Conservation (phyloP, 805 yeast species). For the Sugiyamaella floridensis region DNA sequence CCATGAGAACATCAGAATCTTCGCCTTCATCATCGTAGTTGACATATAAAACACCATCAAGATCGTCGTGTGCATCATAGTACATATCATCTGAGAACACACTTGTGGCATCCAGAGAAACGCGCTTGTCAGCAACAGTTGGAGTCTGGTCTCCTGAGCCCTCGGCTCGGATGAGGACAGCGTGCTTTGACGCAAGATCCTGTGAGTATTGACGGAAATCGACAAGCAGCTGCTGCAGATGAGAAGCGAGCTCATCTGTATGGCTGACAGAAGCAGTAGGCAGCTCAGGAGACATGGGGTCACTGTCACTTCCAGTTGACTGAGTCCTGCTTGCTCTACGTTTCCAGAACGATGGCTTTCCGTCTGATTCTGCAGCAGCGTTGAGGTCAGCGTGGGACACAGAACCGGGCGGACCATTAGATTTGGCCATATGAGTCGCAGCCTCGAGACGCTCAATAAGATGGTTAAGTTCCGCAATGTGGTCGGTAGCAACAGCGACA, state of each 20-base stretch:
- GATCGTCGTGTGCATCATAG: slow-evolving; percentile 17
- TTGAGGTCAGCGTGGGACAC: slow-evolving; percentile 10
- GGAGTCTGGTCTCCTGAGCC: background rate
- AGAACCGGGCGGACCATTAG: background rate
- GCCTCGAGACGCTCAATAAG: slow-evolving; percentile 8
- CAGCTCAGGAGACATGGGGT: background rate
- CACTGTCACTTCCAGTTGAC: background rate
- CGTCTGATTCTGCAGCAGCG: background rate
- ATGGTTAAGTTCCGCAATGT: background rate
- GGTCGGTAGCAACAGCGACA: background rate
- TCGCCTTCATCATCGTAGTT: slow-evolving; percentile 15
- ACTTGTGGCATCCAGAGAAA: slow-evolving; percentile 15
- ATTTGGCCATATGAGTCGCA: background rate
- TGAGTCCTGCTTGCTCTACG: slow-evolving; percentile 3
- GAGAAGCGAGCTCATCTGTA: background rate
- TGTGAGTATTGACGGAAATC: background rate
- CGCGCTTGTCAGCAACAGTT: slow-evolving; percentile 5
- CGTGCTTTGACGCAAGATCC: background rate
- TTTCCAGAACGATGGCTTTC: slow-evolving; percentile 14
- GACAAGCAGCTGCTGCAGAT: background rate
- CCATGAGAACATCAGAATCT: background rate
- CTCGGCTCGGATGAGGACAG: background rate
- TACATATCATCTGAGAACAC: slow-evolving; percentile 19
- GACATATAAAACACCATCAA: slow-evolving; percentile 19
- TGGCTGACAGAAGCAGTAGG: background rate